Evolutionary conservation across 2,329 filamentous ascomycete genomes (phyloP).

Genomic region (Sclerotinia minor): DNA sequence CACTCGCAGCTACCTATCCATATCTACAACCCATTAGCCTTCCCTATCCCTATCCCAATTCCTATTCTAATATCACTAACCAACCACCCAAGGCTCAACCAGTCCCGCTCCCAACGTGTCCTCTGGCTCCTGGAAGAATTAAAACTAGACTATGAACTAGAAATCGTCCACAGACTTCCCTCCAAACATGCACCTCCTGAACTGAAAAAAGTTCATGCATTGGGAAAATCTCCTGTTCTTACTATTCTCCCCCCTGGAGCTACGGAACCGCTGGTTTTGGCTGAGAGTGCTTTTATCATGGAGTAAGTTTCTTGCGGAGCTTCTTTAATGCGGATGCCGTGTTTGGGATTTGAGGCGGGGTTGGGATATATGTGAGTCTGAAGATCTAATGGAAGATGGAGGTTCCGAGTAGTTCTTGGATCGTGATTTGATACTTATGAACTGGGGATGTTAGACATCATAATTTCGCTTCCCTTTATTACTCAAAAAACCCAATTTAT

Average conservation of each 20-base stretch:
- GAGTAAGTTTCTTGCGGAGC: constrained; percentile 47
- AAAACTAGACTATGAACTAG: constrained; percentile 73
- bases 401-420: not conserved
- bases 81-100: constrained; percentile 36
- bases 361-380: not conserved
- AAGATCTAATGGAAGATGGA: not conserved
- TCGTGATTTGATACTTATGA: not conserved
- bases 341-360: not conserved
- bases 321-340: not conserved
- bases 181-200: constrained; percentile 68
- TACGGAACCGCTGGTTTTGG: constrained; percentile 61
- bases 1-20: constrained; percentile 46
- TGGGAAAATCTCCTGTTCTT: constrained; percentile 85
- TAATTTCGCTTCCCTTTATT: not conserved
- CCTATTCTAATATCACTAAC: constrained; percentile 16
- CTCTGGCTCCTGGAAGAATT: constrained; percentile 71
- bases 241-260: constrained; percentile 53
- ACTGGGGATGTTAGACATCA: not conserved
- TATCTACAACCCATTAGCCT: constrained; percentile 39
- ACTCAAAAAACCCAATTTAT: not conserved
- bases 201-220: constrained; percentile 74
- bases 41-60: constrained; percentile 10
- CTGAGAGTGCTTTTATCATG: constrained; percentile 78
- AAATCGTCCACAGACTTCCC: constrained; percentile 70
- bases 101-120: constrained; percentile 58